Base-by-base conservation (phyloP, 2,329 filamentous ascomycete genomes). In the Didymella arachidicola region DNA sequence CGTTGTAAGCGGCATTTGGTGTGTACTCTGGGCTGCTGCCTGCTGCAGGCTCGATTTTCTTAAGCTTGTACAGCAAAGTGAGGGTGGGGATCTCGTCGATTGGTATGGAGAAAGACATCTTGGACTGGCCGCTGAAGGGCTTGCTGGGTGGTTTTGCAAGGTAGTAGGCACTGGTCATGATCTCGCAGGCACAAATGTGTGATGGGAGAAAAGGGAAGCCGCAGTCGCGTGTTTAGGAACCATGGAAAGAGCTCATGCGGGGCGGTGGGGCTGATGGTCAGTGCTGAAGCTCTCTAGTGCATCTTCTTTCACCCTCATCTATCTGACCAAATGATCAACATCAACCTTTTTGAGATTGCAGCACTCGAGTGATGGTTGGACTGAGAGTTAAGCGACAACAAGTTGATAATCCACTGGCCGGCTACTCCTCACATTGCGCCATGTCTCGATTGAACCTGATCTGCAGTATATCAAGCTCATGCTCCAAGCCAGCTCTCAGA, bases 51-150 rank as follows among this genome's bases (percentile, higher is more conserved):
- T 47, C 57, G 38, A 91, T 80, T 61, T 80, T 79, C 57, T 81
- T 79, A 18, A 81, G 75, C 67, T 84, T 83, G 81, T 94, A 95
- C 60, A 94, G 86, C 42, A 84, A 77, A 36, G 82, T 80, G 61
- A 92, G 78, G 32, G 84, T 86, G 5, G 86, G 87, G 48, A 92
- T 88, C 27, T 88, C 82, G 62, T 49, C 84, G 77, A 6, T 79
- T 60, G 49, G 36, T 10, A 60, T 42, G 4, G 79, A 32, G 1
- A 66, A 30, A 29, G 63, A 60, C 72, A 73, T 74, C 10, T 50
- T 70, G 36, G 57, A 59, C 27, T 57, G 48, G 27, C 53, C 29
- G 18, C 39, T 42, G 32, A 52, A 53, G 19, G 34, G 45, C 8
- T 49, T 59, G 22, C 53, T 57, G 2, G 62, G 42, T 2, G 59